Percentiles rank a stretch among this genome's conserved stretches.
Evolutionary conservation across 768 basidiomycete genomes (phyloP).

Genomic region (Auriscalpium microsporum): DNA sequence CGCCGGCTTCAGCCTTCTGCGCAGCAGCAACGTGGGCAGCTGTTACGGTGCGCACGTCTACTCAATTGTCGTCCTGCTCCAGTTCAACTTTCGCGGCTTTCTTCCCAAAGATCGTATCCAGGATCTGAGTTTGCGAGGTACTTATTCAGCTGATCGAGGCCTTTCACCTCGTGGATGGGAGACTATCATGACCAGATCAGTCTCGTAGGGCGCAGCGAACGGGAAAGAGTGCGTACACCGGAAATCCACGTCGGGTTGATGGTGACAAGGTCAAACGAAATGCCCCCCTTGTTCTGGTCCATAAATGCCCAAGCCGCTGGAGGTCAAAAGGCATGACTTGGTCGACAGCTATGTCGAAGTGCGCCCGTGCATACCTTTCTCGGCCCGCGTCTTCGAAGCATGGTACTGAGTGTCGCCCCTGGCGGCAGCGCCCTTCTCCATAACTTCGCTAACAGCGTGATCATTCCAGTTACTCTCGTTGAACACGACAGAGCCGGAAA

Average conservation of each 20-base stretch:
- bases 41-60: no score
- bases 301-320: neutral
- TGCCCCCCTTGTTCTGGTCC: slow-evolving; percentile 17
- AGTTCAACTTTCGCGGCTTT: neutral
- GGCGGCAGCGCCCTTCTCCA: slow-evolving; percentile 24
- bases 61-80: neutral
- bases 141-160: neutral
- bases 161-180: no score
- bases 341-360: neutral
- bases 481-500: slow-evolving; percentile 1
- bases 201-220: neutral
- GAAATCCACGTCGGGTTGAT: slow-evolving; percentile 18
- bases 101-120: neutral
- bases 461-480: slow-evolving; percentile 26
- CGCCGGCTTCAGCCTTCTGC: no score
- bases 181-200: no score
- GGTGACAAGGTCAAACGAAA: slow-evolving; percentile 19
- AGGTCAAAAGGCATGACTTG: neutral
- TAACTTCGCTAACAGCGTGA: slow-evolving; percentile 17
- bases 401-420: slow-evolving; percentile 17
- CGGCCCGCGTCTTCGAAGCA: slow-evolving; percentile 26
- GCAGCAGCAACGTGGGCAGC: no score
- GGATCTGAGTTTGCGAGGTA: neutral
- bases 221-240: neutral
- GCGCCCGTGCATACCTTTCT: slow-evolving; percentile 1